phyloP scores from a whole-genome alignment of 2,329 filamentous ascomycete genomes.

The Diaporthe sp. region DNA sequence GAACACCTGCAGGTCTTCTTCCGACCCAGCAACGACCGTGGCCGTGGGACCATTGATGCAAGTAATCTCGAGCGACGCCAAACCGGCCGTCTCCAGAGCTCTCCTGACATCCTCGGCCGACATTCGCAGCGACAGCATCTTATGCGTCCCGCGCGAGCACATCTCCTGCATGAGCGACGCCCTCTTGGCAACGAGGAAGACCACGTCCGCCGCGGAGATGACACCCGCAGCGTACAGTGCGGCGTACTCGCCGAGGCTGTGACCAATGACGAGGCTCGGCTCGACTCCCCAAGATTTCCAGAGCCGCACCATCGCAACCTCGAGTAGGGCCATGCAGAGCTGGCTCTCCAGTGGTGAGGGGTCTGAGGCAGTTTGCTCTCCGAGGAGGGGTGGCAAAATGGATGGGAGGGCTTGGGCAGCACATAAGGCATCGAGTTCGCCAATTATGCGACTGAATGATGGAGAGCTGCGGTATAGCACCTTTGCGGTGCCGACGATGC shows the following conservation, averaged over 20 bases:
- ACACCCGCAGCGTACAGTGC: conserved; percentile 77
- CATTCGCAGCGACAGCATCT: conserved; percentile 61
- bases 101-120: conserved; percentile 40
- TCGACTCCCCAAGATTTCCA: conserved; percentile 66
- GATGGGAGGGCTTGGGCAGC: conserved; percentile 62
- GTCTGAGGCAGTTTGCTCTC: conserved; percentile 48
- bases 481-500: conserved; percentile 61
- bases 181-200: conserved; percentile 76
- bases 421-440: conserved; percentile 63
- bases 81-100: conserved; percentile 39
- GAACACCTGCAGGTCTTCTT: conserved; percentile 49
- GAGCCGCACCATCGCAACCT: conserved; percentile 66
- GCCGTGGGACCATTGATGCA: conserved; percentile 82
- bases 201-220: conserved; percentile 76
- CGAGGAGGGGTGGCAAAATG: conserved; percentile 63
- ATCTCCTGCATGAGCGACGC: conserved; percentile 72
- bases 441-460: conserved; percentile 53
- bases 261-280: conserved; percentile 58
- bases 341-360: conserved; percentile 62
- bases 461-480: conserved; percentile 48
- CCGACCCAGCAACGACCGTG: conserved; percentile 72
- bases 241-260: conserved; percentile 76
- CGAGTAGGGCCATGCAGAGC: conserved; percentile 61
- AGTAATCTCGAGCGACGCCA: conserved; percentile 64
- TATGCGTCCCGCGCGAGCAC: conserved; percentile 74